A percentile compares a stretch with the other conserved stretches of the same genome.
Evolutionary conservation across 108 stramenopile genomes (phyloP).

Genomic region (Pseudonitzschia multistriata): DNA sequence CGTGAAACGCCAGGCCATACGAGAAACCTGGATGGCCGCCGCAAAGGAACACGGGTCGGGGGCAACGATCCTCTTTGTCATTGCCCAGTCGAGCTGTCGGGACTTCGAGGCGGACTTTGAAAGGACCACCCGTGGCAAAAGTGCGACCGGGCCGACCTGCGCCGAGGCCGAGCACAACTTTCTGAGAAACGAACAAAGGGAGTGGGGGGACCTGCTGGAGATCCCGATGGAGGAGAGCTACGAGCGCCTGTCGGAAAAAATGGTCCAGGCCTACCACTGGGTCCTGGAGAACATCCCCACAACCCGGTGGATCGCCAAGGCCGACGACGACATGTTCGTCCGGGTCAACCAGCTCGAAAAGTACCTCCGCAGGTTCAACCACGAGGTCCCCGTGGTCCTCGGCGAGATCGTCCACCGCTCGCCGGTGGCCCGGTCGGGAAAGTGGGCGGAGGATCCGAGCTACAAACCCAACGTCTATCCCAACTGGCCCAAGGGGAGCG

Average conservation of each 20-base stretch:
- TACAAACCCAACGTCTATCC: constrained; percentile 32
- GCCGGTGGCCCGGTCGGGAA: constrained; percentile 23
- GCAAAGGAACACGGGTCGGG: no score
- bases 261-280: constrained; percentile 37
- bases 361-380: constrained; percentile 31
- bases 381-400: constrained; percentile 35
- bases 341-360: constrained; percentile 17
- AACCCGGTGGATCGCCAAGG: constrained; percentile 50
- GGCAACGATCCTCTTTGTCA: constrained; percentile 34
- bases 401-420: constrained; percentile 39
- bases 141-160: constrained; percentile 1
- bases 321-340: constrained; percentile 47
- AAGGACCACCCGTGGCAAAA: not conserved
- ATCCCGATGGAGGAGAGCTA: constrained; percentile 37
- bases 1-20: constrained; percentile 39
- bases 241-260: constrained; percentile 35
- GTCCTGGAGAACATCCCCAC: constrained; percentile 16
- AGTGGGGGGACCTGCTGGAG: constrained; percentile 36
- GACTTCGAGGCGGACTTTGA: not conserved
- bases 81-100: constrained; percentile 26
- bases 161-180: constrained; percentile 7
- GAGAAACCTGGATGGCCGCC: constrained; percentile 42
- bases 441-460: constrained; percentile 37
- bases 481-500: constrained; percentile 38
- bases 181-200: constrained; percentile 10